Percentiles rank a stretch among this genome's conserved stretches.
phyloP scores from a whole-genome alignment of 1,139 yeast species.

The Pichia sp. region DNA sequence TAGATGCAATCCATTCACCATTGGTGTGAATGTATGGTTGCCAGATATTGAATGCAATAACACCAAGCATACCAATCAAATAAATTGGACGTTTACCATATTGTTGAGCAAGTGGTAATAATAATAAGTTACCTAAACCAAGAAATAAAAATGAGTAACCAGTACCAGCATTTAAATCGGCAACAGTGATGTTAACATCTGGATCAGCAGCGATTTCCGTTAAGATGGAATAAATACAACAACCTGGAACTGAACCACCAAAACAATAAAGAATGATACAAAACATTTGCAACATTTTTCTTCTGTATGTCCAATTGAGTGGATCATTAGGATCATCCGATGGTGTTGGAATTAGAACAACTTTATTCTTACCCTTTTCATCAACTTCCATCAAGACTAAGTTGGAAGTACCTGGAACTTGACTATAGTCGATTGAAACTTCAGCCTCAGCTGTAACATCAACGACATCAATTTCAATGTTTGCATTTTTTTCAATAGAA shows the following conservation, averaged over 20 bases:
- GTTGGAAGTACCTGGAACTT: slow-evolving; percentile 63
- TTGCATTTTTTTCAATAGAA: slow-evolving; percentile 1
- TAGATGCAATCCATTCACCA: slow-evolving; percentile 43
- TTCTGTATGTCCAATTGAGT: slow-evolving; percentile 39
- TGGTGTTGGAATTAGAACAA: slow-evolving; percentile 45
- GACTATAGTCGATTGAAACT: slow-evolving; percentile 33
- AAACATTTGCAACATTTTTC: slow-evolving; percentile 39
- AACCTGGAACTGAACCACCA: slow-evolving; percentile 46
- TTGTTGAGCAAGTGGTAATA: slow-evolving; percentile 52
- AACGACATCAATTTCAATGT: background rate
- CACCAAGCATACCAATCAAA: slow-evolving; percentile 39
- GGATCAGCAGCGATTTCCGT: slow-evolving; percentile 41
- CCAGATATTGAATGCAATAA: slow-evolving; percentile 41
- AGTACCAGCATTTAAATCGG: slow-evolving; percentile 48
- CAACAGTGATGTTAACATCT: slow-evolving; percentile 35
- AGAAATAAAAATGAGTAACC: slow-evolving; percentile 49
- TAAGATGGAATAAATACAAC: slow-evolving; percentile 46
- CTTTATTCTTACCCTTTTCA: slow-evolving; percentile 34
- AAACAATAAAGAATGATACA: slow-evolving; percentile 42
- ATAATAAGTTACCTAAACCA: slow-evolving; percentile 48
- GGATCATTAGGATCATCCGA: slow-evolving; percentile 50
- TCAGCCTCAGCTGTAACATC: background rate
- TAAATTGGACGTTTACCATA: slow-evolving; percentile 55
- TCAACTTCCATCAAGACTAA: slow-evolving; percentile 46
- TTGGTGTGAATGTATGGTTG: slow-evolving; percentile 39